These are phyloP conservation scores for Magnaporthiopsis poae DNA, from an alignment of 2,329 filamentous ascomycete genomes.

Conservation along the genomic window DNA sequence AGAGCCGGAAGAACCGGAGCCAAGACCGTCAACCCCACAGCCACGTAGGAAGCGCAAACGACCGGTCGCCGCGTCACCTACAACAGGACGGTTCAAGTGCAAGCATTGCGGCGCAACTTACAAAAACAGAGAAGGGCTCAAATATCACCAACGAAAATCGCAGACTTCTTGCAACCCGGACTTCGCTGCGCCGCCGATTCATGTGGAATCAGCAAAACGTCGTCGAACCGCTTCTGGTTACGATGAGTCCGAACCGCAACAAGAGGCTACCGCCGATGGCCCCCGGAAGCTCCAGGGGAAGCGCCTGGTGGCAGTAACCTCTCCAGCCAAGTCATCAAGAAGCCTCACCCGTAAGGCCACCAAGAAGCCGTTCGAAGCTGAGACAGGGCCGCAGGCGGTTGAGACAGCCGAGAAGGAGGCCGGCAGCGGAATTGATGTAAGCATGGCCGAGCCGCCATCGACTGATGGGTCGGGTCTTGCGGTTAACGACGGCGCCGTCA, in stretches of 20 bases:
- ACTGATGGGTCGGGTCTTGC: constrained; percentile 4
- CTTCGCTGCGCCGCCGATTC: constrained; percentile 23
- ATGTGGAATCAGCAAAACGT: background rate
- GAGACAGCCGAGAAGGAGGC: background rate
- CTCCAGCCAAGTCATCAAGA: background rate
- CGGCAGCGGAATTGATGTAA: constrained; percentile 3
- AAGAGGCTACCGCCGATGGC: background rate
- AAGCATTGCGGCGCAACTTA: constrained; percentile 43
- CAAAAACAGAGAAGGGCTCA: constrained; percentile 49
- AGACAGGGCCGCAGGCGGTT: background rate
- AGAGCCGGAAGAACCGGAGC: constrained; percentile 6
- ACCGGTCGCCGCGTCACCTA: background rate
- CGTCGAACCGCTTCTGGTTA: background rate
- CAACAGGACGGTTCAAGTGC: constrained; percentile 30
- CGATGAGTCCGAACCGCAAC: background rate
- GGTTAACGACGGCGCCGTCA: constrained; percentile 4
- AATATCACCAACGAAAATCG: constrained; percentile 49
- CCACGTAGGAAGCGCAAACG: constrained; percentile 11
- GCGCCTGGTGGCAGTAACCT: background rate
- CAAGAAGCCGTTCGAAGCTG: background rate
- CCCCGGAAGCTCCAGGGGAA: background rate
- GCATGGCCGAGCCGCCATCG: constrained; percentile 6
- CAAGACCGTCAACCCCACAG: constrained; percentile 12
- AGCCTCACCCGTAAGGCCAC: background rate
- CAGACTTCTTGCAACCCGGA: constrained; percentile 43